A percentile compares a stretch with the other conserved stretches of the same genome.
Evolutionary conservation across 2,329 filamentous ascomycete genomes (phyloP).

Genomic region (Aureobasidium sp.): DNA sequence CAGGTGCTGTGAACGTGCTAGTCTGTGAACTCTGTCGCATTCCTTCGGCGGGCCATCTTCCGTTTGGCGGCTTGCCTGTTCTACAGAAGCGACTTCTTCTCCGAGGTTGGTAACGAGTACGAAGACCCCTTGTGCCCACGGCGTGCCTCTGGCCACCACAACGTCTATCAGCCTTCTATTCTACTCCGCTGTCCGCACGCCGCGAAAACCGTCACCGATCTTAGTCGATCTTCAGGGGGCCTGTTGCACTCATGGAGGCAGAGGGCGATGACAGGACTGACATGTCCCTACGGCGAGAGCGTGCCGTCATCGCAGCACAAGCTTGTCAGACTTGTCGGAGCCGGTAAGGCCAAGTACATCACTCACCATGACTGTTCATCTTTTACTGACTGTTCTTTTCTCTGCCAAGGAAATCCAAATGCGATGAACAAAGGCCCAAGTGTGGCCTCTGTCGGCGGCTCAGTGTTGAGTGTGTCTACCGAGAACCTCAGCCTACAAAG

Average conservation of each 20-base stretch:
- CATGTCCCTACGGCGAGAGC: slow-evolving; percentile 32
- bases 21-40: background rate
- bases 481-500: slow-evolving; percentile 57
- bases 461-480: slow-evolving; percentile 53
- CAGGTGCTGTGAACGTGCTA: background rate
- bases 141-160: background rate
- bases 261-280: slow-evolving; percentile 1
- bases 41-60: background rate
- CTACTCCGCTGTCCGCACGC: background rate
- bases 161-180: background rate
- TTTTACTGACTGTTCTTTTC: background rate
- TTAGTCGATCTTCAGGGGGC: background rate
- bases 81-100: background rate
- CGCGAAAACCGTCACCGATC: background rate
- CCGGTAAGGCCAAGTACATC: slow-evolving; percentile 20
- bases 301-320: slow-evolving; percentile 46
- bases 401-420: slow-evolving; percentile 53
- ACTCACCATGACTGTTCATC: no score
- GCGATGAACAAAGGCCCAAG: slow-evolving; percentile 56
- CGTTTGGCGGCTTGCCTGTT: background rate
- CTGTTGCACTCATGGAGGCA: background rate
- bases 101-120: background rate
- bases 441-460: slow-evolving; percentile 54
- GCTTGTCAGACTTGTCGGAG: slow-evolving; percentile 54
- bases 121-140: background rate